Evolutionary conservation across 2,329 filamentous ascomycete genomes (phyloP), one percentile per base, ranked within the genome.

Genomic region (Penicillium aurantiogriseum): DNA sequence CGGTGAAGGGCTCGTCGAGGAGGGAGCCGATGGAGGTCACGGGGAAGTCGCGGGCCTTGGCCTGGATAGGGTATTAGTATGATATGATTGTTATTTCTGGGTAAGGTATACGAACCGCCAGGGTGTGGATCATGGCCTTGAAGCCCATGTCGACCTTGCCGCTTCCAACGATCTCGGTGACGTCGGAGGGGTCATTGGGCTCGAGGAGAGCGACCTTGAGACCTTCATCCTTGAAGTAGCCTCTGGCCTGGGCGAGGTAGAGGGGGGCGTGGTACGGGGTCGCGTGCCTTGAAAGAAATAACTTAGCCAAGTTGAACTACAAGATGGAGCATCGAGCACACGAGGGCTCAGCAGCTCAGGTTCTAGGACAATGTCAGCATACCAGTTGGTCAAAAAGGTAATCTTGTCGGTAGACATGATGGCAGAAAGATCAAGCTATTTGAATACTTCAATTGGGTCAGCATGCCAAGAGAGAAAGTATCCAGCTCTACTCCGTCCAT

Each of bases 321-420:
- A 50, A 53, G 15, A 46, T 9, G 5, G 29, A 44, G 36, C 11
- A 23, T 13, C 9, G 21, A 44, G 36, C 11, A 23, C 23, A 11
- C 2, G 13, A 29, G 17, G 3, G 42, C 51, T 33, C 4, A 1
- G 2, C 5, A 35, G 15, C 17, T 31, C 42, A 4, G 7, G 19
- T 33, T 46, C 54, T 56, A 15, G 43, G 39, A 50, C 40, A 63
- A 43, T 60, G 43, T 58, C 67, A 60, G 70, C 77, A 72, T 84
- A 91, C 89, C 89, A 92, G 82, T 92, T 91, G 78, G 88, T 89
- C 74, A 91, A 81, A 79, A 91, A 92, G 52, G 88, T 91, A 71
- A 92, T 91, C 85, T 91, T 91, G 74, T 91, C 88, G 76, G 88
- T 90, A 73, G 88, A 85, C 88, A 91, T 91, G 61, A 73, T 83